Percentiles rank a stretch among this genome's conserved stretches.
Conservation (phyloP, 2,329 filamentous ascomycete genomes). For the Leptographium flavum region DNA sequence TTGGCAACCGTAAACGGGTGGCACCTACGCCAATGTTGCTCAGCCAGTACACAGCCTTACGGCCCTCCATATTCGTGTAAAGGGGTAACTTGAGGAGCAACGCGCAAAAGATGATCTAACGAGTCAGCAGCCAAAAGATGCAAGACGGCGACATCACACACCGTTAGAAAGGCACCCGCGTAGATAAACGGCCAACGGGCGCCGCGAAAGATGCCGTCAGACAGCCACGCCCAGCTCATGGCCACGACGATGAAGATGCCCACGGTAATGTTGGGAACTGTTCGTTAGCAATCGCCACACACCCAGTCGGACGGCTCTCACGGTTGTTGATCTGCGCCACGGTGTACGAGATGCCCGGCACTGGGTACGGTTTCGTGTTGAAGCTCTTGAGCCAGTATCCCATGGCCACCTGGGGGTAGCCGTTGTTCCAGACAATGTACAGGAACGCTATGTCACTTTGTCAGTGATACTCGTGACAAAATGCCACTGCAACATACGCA, state of each 20-base stretch:
- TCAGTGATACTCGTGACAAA: not conserved
- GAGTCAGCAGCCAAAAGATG: not conserved
- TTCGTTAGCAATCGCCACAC: no score
- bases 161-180: slow-evolving; percentile 19
- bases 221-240: slow-evolving; percentile 22
- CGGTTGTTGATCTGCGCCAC: slow-evolving; percentile 21
- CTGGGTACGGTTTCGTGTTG: slow-evolving; percentile 18
- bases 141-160: slow-evolving; percentile 8
- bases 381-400: slow-evolving; percentile 28
- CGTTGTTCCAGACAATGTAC: slow-evolving; percentile 26
- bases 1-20: not conserved
- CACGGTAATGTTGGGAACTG: slow-evolving; percentile 9
- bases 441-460: slow-evolving; percentile 6
- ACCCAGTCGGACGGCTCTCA: slow-evolving; percentile 13
- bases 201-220: slow-evolving; percentile 19
- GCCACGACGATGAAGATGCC: slow-evolving; percentile 22
- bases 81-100: slow-evolving; percentile 21
- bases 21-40: slow-evolving; percentile 19
- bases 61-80: slow-evolving; percentile 20
- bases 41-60: slow-evolving; percentile 24
- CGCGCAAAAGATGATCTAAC: slow-evolving; percentile 17
- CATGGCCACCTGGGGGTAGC: slow-evolving; percentile 20
- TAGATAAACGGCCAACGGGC: slow-evolving; percentile 25
- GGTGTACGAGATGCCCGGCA: slow-evolving; percentile 20
- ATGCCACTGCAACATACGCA: slow-evolving; percentile 14